A percentile compares a stretch with the other conserved stretches of the same genome.
phyloP scores from a whole-genome alignment of 2,329 filamentous ascomycete genomes.

The Fusarium circinatum region DNA sequence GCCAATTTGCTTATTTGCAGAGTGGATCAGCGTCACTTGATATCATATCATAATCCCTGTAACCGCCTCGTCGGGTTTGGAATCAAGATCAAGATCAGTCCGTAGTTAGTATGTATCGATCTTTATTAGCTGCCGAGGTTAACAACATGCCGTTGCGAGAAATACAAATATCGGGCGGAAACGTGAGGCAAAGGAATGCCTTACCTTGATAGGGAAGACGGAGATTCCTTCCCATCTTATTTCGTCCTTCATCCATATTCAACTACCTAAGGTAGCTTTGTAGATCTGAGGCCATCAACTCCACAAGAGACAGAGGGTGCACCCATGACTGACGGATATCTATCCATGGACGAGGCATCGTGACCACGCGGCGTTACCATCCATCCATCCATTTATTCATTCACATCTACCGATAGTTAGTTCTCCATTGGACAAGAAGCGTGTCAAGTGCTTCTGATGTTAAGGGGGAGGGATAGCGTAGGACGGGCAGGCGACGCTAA shows the following conservation, averaged over 20 bases:
- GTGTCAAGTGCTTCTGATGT: background rate
- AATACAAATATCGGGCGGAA: background rate
- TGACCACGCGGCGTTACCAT: background rate
- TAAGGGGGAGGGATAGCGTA: background rate
- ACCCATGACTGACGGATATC: background rate
- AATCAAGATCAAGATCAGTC: constrained; percentile 1
- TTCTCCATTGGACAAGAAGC: background rate
- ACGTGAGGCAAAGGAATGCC: background rate
- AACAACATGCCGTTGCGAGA: background rate
- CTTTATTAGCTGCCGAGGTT: background rate
- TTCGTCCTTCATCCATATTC: background rate
- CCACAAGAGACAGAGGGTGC: constrained; percentile 10
- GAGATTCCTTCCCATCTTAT: background rate
- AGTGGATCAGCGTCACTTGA: constrained; percentile 1
- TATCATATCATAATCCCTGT: constrained; percentile 12
- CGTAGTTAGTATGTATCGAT: background rate
- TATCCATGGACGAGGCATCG: background rate
- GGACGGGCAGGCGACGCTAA: too few species aligned
- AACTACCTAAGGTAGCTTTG: background rate
- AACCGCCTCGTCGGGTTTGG: background rate
- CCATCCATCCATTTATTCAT: background rate
- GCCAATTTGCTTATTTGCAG: constrained; percentile 2
- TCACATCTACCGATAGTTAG: too few species aligned
- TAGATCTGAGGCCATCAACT: background rate
- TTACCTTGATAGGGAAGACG: background rate